Percentiles rank a stretch among this genome's conserved stretches.
Evolutionary conservation across 1,139 yeast genomes (phyloP).

Genomic region (Pneumocystis carinii): DNA sequence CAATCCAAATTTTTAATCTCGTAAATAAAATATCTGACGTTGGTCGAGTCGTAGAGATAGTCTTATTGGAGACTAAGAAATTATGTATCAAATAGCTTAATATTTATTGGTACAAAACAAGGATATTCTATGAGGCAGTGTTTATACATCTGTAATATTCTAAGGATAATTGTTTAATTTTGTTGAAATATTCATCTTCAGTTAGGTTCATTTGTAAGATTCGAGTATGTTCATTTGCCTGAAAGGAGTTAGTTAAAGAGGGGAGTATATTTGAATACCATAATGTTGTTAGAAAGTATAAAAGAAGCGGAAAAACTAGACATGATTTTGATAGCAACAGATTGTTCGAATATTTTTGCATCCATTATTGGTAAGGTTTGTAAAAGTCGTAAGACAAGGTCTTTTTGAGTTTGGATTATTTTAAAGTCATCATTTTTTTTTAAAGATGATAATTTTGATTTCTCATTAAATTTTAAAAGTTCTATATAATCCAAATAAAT

Average conservation of each 20-base stretch:
- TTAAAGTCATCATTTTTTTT: background rate
- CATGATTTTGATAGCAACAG: slow-evolving; percentile 3
- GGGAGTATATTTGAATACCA: background rate
- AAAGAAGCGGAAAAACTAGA: background rate
- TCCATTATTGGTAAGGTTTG: slow-evolving; percentile 4
- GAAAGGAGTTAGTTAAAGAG: background rate
- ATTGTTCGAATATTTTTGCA: slow-evolving; percentile 4
- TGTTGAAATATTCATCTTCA: background rate
- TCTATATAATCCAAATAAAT: background rate
- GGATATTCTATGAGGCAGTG: background rate
- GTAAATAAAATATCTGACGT: too few relatives aligned
- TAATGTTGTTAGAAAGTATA: background rate
- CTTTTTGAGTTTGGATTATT: background rate
- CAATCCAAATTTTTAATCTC: too few relatives aligned
- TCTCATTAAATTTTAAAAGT: background rate
- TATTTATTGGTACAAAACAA: background rate
- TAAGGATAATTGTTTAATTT: background rate
- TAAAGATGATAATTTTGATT: background rate
- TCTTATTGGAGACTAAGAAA: too few relatives aligned
- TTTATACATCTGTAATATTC: background rate
- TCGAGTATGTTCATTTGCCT: background rate
- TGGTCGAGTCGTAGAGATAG: too few relatives aligned
- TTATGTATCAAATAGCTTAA: background rate
- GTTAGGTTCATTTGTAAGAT: background rate
- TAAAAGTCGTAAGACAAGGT: slow-evolving; percentile 1